phyloP scores from a whole-genome alignment of 208 protist species.

The Pavlovales sp. region DNA sequence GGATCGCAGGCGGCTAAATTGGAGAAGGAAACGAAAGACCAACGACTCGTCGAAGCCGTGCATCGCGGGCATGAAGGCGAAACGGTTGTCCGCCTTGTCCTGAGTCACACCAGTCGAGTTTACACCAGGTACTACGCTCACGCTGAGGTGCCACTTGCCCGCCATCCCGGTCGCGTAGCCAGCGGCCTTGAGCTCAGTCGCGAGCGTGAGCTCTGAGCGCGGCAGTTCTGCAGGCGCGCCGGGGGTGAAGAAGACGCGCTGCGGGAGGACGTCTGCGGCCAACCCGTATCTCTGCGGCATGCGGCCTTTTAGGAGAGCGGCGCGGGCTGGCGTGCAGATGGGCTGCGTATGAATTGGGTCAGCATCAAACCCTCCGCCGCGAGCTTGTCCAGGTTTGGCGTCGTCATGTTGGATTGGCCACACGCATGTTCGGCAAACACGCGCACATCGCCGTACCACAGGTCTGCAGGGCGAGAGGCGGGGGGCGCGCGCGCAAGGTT shows the following conservation, averaged over 20 bases:
- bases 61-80: neutral
- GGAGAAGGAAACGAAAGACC: neutral
- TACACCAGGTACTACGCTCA: neutral
- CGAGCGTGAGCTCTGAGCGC: neutral
- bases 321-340: constrained; percentile 39
- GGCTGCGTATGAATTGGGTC: constrained; percentile 29
- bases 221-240: neutral
- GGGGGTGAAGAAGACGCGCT: neutral
- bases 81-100: neutral
- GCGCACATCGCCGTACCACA: neutral
- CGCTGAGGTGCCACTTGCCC: neutral
- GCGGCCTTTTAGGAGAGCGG: constrained; percentile 41
- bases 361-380: constrained; percentile 12
- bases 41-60: constrained; percentile 3
- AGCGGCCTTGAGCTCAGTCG: neutral
- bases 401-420: neutral
- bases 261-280: constrained; percentile 2
- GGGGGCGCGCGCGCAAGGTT: too few species aligned
- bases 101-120: neutral
- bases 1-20: neutral
- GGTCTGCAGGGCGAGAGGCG: too few species aligned
- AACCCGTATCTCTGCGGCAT: constrained; percentile 16
- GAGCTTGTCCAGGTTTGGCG: constrained; percentile 29
- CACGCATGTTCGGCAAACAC: neutral
- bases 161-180: neutral